These are phyloP conservation scores for Trifolium fragiferum DNA, from an alignment of 306 rosid species.

Conservation along the genomic window DNA sequence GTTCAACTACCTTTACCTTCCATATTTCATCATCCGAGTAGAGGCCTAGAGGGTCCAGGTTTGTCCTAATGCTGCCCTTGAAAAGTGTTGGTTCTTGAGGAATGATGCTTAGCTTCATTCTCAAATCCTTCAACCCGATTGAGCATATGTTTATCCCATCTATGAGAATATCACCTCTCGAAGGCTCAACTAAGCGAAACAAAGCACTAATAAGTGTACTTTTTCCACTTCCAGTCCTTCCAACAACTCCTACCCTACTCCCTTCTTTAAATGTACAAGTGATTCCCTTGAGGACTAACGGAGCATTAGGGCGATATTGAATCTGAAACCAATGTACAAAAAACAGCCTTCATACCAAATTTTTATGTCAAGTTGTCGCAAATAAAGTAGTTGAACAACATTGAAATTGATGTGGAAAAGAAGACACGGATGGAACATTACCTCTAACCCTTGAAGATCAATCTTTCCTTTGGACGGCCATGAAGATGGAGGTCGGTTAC, in stretches of 20 bases:
- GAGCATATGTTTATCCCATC: conserved; percentile 72
- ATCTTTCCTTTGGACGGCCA: conserved; percentile 84
- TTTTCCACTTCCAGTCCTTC: conserved; percentile 90
- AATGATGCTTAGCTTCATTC: conserved; percentile 74
- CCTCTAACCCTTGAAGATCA: conserved; percentile 66
- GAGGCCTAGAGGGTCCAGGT: conserved; percentile 80
- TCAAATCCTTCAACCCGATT: conserved; percentile 76
- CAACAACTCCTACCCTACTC: conserved; percentile 78
- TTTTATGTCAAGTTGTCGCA: background rate
- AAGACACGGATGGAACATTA: conserved; percentile 21
- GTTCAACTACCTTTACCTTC: conserved; percentile 53
- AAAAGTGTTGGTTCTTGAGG: conserved; percentile 93
- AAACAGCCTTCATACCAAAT: background rate
- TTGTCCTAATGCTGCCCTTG: conserved; percentile 72
- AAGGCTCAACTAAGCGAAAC: conserved; percentile 82
- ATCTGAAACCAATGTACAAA: conserved; percentile 52
- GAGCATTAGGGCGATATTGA: conserved; percentile 68
- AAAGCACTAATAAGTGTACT: conserved; percentile 80
- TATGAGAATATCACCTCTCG: conserved; percentile 58
- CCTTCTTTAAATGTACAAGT: conserved; percentile 74
- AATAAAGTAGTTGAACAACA: background rate
- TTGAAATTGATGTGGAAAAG: background rate
- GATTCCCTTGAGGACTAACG: conserved; percentile 71
- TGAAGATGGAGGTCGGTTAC: conserved; percentile 63
- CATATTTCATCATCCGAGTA: conserved; percentile 81